phyloP scores from a whole-genome alignment of 1,284 basidiomycete genomes.

The Agroathelia rolfsii region DNA sequence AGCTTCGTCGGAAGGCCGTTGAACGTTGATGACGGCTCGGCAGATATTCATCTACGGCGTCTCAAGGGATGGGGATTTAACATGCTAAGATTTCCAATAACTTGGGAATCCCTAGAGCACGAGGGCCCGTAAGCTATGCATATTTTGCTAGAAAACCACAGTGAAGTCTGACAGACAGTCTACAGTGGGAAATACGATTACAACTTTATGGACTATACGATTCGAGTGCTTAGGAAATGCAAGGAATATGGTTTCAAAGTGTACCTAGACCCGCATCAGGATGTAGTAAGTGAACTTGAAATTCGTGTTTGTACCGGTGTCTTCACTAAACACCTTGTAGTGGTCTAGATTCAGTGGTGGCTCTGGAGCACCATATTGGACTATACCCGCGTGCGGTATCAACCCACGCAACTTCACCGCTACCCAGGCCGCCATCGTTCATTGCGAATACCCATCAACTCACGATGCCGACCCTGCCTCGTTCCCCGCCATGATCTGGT shows the following conservation, averaged over 20 bases:
- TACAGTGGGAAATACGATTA: slow-evolving; percentile 81
- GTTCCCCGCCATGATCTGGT: slow-evolving; percentile 93
- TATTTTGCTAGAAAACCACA: too few species aligned
- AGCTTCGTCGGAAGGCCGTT: slow-evolving; percentile 74
- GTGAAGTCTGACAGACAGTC: not conserved
- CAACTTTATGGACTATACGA: slow-evolving; percentile 88
- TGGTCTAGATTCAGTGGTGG: slow-evolving; percentile 98
- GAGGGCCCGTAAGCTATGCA: slow-evolving; percentile 76
- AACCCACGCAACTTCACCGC: slow-evolving; percentile 78
- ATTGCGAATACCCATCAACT: slow-evolving; percentile 76
- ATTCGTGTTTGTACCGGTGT: slow-evolving; percentile 2
- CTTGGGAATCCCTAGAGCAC: slow-evolving; percentile 94
- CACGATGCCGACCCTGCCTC: slow-evolving; percentile 56
- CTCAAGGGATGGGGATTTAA: slow-evolving; percentile 93
- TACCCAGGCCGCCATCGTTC: slow-evolving; percentile 81
- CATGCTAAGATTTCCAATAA: slow-evolving; percentile 82
- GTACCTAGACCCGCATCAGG: slow-evolving; percentile 96
- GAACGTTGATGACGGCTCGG: slow-evolving; percentile 75
- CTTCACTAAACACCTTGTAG: slow-evolving; percentile 29
- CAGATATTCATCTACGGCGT: slow-evolving; percentile 82
- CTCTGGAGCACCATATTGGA: slow-evolving; percentile 95
- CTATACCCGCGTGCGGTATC: slow-evolving; percentile 84
- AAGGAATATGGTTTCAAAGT: slow-evolving; percentile 93
- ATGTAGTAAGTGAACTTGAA: slow-evolving; percentile 56
- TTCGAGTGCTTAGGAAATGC: slow-evolving; percentile 81